phyloP scores from a whole-genome alignment of 805 yeast genomes.

The Saccharomyces eubayanus region DNA sequence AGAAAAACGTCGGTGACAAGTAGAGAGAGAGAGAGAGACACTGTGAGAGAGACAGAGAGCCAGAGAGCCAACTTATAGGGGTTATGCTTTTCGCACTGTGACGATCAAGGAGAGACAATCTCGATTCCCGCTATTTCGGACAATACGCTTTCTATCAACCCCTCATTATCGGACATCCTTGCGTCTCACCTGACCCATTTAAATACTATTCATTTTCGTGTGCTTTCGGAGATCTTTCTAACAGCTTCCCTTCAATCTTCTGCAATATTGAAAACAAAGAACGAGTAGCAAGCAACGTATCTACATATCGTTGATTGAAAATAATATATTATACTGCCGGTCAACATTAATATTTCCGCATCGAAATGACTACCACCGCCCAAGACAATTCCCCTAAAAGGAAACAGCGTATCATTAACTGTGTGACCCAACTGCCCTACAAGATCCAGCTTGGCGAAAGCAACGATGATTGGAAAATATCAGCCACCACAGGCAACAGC shows the following conservation, averaged over 20 bases:
- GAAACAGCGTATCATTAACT: slow-evolving; percentile 29
- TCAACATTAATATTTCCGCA: background rate
- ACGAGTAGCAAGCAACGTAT: background rate
- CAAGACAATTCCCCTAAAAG: slow-evolving; percentile 1
- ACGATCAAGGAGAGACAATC: background rate
- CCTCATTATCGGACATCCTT: background rate
- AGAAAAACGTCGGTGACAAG: background rate
- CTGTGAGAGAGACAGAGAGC: background rate
- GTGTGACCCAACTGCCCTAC: slow-evolving; percentile 32
- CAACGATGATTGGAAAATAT: slow-evolving; percentile 44
- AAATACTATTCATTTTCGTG: background rate
- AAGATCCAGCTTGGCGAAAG: slow-evolving; percentile 27
- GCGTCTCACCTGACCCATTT: background rate
- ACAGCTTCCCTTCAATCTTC: background rate
- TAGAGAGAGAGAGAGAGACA: background rate
- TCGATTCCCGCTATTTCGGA: background rate
- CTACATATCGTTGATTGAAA: background rate
- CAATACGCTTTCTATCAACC: background rate
- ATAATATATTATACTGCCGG: background rate
- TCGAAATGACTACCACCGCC: background rate
- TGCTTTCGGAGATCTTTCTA: background rate
- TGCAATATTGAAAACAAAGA: background rate
- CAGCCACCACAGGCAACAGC: slow-evolving; percentile 69
- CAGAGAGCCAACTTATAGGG: background rate
- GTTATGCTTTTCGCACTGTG: background rate